These are phyloP conservation scores for Panicum virgatum DNA, from an alignment of 202 grass and related monocot species.

Conservation along the genomic window DNA sequence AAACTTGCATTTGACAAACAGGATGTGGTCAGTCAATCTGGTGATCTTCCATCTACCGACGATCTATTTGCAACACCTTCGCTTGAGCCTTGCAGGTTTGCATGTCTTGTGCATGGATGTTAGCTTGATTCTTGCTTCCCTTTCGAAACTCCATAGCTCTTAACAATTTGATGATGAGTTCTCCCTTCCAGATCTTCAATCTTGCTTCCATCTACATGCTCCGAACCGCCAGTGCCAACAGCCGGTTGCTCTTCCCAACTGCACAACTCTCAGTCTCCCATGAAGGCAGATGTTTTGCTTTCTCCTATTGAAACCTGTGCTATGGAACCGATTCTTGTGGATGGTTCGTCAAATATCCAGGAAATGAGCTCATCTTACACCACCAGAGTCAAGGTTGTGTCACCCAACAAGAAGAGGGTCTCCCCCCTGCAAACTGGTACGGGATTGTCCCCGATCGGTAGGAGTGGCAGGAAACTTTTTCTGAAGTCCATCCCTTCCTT, in stretches of 20 bases:
- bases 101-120: neutral
- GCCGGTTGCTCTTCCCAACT: neutral
- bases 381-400: slow-evolving; percentile 32
- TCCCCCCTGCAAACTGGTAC: neutral
- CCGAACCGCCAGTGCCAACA: neutral
- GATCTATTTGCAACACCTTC: slow-evolving; percentile 1
- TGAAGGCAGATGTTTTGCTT: slow-evolving; percentile 1
- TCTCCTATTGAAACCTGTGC: neutral
- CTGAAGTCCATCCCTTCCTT: slow-evolving; percentile 57
- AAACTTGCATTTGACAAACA: neutral
- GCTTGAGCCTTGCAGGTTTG: slow-evolving; percentile 17
- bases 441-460: slow-evolving; percentile 23
- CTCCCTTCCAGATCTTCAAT: slow-evolving; percentile 9
- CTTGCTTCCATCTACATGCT: slow-evolving; percentile 8
- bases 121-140: neutral
- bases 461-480: slow-evolving; percentile 46
- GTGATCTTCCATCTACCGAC: neutral
- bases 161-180: neutral
- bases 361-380: slow-evolving; percentile 11
- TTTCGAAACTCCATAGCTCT: neutral
- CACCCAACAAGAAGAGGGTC: slow-evolving; percentile 66
- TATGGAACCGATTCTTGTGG: neutral
- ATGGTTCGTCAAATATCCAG: slow-evolving; percentile 37
- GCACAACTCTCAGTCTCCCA: slow-evolving; percentile 17
- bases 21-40: neutral